These are phyloP conservation scores for Nannochloris sp. DNA, from an alignment of 139 green algal genomes.

Conservation along the genomic window DNA sequence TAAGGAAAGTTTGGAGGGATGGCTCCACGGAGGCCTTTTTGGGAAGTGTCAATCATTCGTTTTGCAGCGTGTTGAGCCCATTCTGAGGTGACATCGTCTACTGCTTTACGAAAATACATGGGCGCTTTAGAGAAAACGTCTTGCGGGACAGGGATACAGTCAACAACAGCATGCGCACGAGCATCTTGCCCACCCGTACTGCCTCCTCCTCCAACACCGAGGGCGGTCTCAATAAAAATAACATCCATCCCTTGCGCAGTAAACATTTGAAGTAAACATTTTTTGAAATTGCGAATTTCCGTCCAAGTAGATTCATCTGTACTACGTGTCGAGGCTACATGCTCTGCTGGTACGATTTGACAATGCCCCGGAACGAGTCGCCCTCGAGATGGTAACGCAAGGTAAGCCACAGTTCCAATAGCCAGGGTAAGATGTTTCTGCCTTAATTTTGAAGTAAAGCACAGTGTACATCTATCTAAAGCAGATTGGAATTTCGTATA, in stretches of 20 bases:
- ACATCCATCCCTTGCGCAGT: slow-evolving; percentile 42
- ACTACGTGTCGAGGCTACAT: slow-evolving; percentile 50
- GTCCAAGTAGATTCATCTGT: slow-evolving; percentile 82
- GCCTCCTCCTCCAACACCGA: slow-evolving; percentile 39
- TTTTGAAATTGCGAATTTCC: slow-evolving; percentile 98
- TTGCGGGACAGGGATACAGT: slow-evolving; percentile 72
- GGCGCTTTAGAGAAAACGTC: slow-evolving; percentile 21
- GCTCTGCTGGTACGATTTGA: slow-evolving; percentile 69
- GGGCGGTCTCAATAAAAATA: slow-evolving; percentile 88
- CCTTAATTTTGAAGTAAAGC: slow-evolving; percentile 33
- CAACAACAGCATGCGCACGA: slow-evolving; percentile 69
- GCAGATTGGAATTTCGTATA: slow-evolving; percentile 7
- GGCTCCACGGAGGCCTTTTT: slow-evolving; percentile 73
- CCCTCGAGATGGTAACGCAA: slow-evolving; percentile 65
- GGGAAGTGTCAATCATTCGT: slow-evolving; percentile 73
- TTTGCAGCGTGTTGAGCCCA: slow-evolving; percentile 93
- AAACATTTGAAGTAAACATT: slow-evolving; percentile 90
- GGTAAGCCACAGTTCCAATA: slow-evolving; percentile 70
- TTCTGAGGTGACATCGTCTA: slow-evolving; percentile 85
- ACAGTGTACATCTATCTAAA: slow-evolving; percentile 39
- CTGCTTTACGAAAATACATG: slow-evolving; percentile 43
- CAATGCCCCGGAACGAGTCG: slow-evolving; percentile 77
- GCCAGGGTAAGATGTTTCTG: slow-evolving; percentile 70
- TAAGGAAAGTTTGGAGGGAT: slow-evolving; percentile 96
- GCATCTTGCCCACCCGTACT: too few relatives aligned